These are phyloP conservation scores for Cynanchum wilfordii DNA, from an alignment of 257 asterid species.

Conservation along the genomic window DNA sequence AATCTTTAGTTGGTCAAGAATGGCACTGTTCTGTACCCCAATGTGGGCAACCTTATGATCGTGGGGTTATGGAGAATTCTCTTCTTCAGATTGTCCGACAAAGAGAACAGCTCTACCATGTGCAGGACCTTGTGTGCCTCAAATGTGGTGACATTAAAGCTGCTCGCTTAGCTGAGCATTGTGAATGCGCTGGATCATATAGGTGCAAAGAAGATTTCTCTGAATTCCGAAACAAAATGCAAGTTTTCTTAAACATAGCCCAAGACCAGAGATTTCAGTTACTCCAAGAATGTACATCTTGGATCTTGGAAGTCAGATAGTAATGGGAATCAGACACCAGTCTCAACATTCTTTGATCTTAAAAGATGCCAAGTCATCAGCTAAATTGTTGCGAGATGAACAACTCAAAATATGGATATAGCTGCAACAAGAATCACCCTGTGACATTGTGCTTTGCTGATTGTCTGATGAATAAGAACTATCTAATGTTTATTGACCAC, in stretches of 20 bases:
- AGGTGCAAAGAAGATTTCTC: conserved; percentile 63
- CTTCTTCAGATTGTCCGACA: conserved; percentile 80
- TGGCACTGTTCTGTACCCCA: conserved; percentile 78
- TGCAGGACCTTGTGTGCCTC: conserved; percentile 85
- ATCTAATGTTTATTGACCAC: not conserved
- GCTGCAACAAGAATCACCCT: not conserved
- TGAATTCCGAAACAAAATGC: conserved; percentile 65
- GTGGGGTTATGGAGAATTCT: conserved; percentile 72
- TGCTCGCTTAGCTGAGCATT: conserved; percentile 76
- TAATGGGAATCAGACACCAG: not conserved
- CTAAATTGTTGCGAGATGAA: not conserved
- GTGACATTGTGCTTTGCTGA: not conserved
- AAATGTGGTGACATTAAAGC: conserved; percentile 88
- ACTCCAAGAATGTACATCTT: conserved; percentile 66
- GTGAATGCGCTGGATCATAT: conserved; percentile 82
- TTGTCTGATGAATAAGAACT: not conserved
- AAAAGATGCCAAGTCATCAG: not conserved
- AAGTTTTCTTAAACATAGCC: conserved; percentile 53
- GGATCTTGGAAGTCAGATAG: conserved; percentile 54
- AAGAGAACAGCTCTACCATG: conserved; percentile 82
- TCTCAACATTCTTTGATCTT: not conserved
- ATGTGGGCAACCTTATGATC: conserved; percentile 87
- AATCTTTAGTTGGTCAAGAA: conserved; percentile 51
- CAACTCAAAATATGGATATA: not conserved
- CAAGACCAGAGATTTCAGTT: conserved; percentile 67